Base-by-base conservation (phyloP, 371 early-diverging fungal species). In the Saksenaea vasiformis region DNA sequence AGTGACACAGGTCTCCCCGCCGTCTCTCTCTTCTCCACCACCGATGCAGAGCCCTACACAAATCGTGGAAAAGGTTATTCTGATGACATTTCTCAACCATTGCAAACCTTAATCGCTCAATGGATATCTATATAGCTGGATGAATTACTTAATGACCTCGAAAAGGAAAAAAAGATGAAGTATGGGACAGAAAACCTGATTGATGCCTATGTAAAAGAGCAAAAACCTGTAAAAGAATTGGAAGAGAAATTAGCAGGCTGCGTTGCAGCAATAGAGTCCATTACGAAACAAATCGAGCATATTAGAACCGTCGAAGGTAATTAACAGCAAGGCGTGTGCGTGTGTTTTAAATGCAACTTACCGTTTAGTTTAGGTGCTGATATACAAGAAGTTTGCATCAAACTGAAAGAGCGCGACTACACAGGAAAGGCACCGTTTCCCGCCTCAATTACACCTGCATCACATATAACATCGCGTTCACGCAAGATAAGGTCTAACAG, bases 121-220 rank as follows among this genome's bases (percentile, higher is more conserved):
- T 28, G 51, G 26, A 34, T 60, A 26, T 62, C 5, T 44, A 17
- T 54, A 10, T 55, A 74, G 74, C 57, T 74, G 56, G 74, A 74
- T 38, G 64, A 59, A n/a, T 61, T 68, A 11, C 58, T 74, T 28
- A 26, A 47, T 17, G 70, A 77, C 39, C 68, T 77, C 34, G 70
- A 67, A 22, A 70, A 69, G 47, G 75, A 81, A 59, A 70, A 58
- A 54, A 78, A 78, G 57, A 68, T 78, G 69, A 78, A 81, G 47
- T 55, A 64, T 17, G 82, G 82, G 39, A 80, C 76, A 17, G 82
- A 82, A 41, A 77, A 74, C 35, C 76, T 82, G 78, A 67, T 82
- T 22, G 76, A 82, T 47, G 80, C 74, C 5, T 78, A 74, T 39
- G 56, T 76, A 24, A 73, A 77, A 26, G 75, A 72, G 39, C 78